Base-by-base conservation (phyloP, 805 yeast species). In the Starmerella bacillaris region DNA sequence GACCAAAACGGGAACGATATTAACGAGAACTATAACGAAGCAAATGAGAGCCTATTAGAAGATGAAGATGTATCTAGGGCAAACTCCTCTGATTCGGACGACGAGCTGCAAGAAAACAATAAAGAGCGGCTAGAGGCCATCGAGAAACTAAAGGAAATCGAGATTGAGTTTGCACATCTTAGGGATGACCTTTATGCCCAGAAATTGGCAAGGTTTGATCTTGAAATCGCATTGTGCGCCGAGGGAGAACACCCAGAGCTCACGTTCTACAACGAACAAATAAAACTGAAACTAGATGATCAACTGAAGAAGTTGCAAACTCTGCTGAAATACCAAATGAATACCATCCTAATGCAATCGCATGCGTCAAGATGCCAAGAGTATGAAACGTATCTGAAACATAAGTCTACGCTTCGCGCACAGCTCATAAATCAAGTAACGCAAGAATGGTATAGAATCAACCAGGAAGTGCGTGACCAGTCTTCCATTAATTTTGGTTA, bases 161-260 rank as follows among this genome's bases (percentile, higher is more conserved):
- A 89, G 53, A 62, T 74, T 28, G 77, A 76, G 36, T 89, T 84
- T 63, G 95, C 96, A 5, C 64, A 68, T 41, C 62, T 86, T 37
- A 70, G 94, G 43, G 95, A 89, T 54, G 67, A 68, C 48, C 60
- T 89, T 33, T 86, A 78, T 55, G 83, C 77, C 40, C 93, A 83
- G 51, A 84, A 80, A 53, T 59, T 84, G 50, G 62, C 67, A 24
- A 68, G 78, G 42, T 64, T 78, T 43, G 79, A 80, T 45, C 74
- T 77, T 30, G 98, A 89, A 54, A 60, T 86, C 41, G 76, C 76
- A 48, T 69, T 86, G 66, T 84, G 96, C 57, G 59, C 74, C 22
- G 76, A 74, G 42, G 94, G 94, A 9, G 69, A 82, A 16, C 98
- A 89, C 55, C 96, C 96, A 0, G 94, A 84, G 47, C 65, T 86